Evolutionary conservation across 305 asterid species (phyloP), one percentile per base, ranked within the genome.

Genomic region (Fraxinus baroniana): DNA sequence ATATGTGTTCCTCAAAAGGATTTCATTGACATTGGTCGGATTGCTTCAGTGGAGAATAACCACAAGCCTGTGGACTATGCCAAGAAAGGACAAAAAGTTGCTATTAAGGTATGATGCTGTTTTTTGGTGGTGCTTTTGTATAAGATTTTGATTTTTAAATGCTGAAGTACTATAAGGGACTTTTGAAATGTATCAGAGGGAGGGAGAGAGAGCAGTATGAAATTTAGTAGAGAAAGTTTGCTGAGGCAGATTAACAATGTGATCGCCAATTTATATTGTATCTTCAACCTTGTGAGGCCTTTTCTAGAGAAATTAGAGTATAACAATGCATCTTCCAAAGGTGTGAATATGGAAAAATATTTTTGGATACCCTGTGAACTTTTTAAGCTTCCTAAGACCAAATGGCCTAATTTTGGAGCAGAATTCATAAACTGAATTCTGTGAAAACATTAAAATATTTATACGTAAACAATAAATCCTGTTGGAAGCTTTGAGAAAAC

Each of bases 21-120:
- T 0, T 97, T 92, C 85, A 88, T 92, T 55, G 98, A 93, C 35
- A 92, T 93, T 88, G 99, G 98, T 18, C 94, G 93, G 79, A 89
- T 97, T 84, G 92, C 98, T 62, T 97, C 99, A 17, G 89, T 97
- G 85, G 98, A 97, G 89, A 97, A 92, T 86, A 93, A 97, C 87
- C 97, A 95, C 66, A 93, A 87, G 87, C 92, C 98, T 35, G 97
- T 93, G 86, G 98, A 93, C 85, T 91, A 71, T 89, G 99, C 98
- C 80, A 95, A 91, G 88, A 97, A 95, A 88, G 98, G 99, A 78
- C 97, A 92, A 82, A 89, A 87, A 87, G 97, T 97, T 79, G 98
- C 99, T 85, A 92, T 97, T 80, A 97, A 97, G 99, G 99, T 97
- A 92, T 68, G 90, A 32, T 52, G 71, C 82, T 49, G 81, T 84